Base-by-base conservation (phyloP, 108 stramenopile genomes). In the Schizochytrium sp. region DNA sequence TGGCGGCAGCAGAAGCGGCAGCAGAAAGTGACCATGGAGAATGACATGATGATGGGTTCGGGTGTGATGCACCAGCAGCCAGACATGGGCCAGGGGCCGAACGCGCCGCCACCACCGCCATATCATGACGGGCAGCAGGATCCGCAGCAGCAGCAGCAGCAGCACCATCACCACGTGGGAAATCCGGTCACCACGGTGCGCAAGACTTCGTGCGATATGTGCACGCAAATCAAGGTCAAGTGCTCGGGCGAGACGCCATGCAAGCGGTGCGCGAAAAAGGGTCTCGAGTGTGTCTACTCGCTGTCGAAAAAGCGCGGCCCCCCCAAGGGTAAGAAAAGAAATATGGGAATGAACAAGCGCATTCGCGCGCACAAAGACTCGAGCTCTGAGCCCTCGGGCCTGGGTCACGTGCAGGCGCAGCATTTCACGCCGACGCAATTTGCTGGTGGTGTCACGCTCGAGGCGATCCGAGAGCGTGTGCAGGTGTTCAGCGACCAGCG, bases 171-270 rank as follows among this genome's bases (percentile, higher is more conserved):
- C 25, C 63, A 69, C 41, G 63, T 69, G 63, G 63, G 63, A 18
- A 69, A 69, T 18, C 41, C 63, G 63, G 63, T 69, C 10, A 69
- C 63, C 14, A 23, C 63, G 14, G 63, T 69, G 63, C 63, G 63
- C 8, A 69, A 69, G 25, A 69, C 63, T 23, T 69, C 63, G 25
- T 69, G 63, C 41, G 63, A 69, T 4, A 83, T 47, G 76, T 83
- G 76, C 76, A 83, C 76, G 28, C 76, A 83, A 23, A 83, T 83
- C 51, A 83, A 83, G 76, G 76, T 83, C 76, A 83, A 83, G 76
- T 83, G 76, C 51, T 83, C 76, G 43, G 76, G 76, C 19, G 76
- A 83, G 12, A 53, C 45, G 45, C 76, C 76, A 0, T 83, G 76
- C 76, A 83, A 83, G 28, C 76, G 76, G 19, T 83, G 76, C 51